Conservation (phyloP, 2,329 filamentous ascomycete species). For the Pyrenochaeta sp. region DNA sequence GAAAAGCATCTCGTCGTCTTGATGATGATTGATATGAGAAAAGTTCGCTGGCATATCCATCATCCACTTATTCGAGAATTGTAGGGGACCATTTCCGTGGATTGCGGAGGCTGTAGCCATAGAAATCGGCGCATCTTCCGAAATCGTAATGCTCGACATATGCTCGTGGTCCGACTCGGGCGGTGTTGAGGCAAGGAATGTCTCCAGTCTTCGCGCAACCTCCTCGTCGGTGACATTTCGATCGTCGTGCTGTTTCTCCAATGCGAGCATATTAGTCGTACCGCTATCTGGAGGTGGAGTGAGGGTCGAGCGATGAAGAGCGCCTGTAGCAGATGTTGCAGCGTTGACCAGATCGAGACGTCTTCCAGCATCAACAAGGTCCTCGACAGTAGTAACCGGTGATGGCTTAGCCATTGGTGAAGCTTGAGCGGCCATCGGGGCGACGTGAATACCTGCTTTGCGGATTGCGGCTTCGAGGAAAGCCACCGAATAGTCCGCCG, state of each 20-base stretch:
- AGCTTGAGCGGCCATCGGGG: constrained; percentile 46
- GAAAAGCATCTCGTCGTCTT: constrained; percentile 45
- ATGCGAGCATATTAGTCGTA: constrained; percentile 41
- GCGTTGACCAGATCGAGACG: constrained; percentile 45
- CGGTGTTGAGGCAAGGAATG: constrained; percentile 59
- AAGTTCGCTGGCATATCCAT: constrained; percentile 28
- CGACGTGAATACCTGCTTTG: constrained; percentile 81
- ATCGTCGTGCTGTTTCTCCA: constrained; percentile 38
- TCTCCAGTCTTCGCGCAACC: constrained; percentile 56
- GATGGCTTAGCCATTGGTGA: constrained; percentile 32
- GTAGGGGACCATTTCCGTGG: constrained; percentile 7
- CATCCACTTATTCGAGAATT: constrained; percentile 24
- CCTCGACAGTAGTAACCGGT: constrained; percentile 53
- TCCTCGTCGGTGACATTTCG: constrained; percentile 54
- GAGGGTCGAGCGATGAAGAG: constrained; percentile 39
- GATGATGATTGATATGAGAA: constrained; percentile 40
- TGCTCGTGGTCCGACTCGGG: constrained; percentile 53
- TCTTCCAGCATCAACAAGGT: constrained; percentile 55
- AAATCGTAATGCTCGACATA: constrained; percentile 37
- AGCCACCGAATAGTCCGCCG: constrained; percentile 93
- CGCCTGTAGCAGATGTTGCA: constrained; percentile 16
- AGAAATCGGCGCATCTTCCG: constrained; percentile 25
- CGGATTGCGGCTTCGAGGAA: constrained; percentile 92
- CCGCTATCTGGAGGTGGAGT: constrained; percentile 52
- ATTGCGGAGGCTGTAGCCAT: constrained; percentile 13